A percentile compares a stretch with the other conserved stretches of the same genome.
These are phyloP conservation scores for Trametes hirsuta DNA, from an alignment of 1,284 basidiomycete genomes.

Conservation along the genomic window DNA sequence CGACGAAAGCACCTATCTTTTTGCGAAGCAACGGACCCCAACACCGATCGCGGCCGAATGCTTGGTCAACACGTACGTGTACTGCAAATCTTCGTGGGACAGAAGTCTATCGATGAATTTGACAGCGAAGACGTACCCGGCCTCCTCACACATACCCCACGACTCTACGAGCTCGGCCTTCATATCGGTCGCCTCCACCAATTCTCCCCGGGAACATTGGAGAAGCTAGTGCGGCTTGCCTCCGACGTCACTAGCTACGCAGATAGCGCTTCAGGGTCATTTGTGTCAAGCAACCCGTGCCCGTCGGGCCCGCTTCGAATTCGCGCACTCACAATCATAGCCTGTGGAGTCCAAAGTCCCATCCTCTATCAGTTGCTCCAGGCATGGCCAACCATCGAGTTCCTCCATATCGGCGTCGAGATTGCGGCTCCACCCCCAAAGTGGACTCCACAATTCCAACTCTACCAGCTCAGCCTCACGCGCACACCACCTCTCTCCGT, in stretches of 20 bases:
- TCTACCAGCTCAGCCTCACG: constrained; percentile 48
- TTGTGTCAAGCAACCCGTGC: too few relatives aligned
- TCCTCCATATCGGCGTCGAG: constrained; percentile 45
- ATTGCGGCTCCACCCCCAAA: constrained; percentile 39
- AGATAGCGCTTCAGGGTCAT: neutral
- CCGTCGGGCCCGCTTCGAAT: constrained; percentile 26
- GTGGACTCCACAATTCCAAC: constrained; percentile 22
- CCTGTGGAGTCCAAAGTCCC: constrained; percentile 47
- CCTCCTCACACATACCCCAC: constrained; percentile 38
- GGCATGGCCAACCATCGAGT: constrained; percentile 43
- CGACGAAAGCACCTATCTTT: constrained; percentile 12
- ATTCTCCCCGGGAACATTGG: constrained; percentile 32
- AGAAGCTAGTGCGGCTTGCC: constrained; percentile 27
- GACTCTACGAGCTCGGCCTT: constrained; percentile 44
- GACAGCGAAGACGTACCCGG: constrained; percentile 25
- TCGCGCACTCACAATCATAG: constrained; percentile 42
- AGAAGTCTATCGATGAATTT: constrained; percentile 4
- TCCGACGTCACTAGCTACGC: neutral
- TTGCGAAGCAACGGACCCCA: constrained; percentile 14
- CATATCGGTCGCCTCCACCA: constrained; percentile 34
- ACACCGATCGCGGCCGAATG: constrained; percentile 9
- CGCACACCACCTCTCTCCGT: constrained; percentile 38
- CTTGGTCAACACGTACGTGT: constrained; percentile 27
- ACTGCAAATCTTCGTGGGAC: constrained; percentile 25
- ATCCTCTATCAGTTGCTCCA: constrained; percentile 47